Evolutionary conservation across 2,329 filamentous ascomycete species (phyloP).

Genomic region (Talaromyces sp.): DNA sequence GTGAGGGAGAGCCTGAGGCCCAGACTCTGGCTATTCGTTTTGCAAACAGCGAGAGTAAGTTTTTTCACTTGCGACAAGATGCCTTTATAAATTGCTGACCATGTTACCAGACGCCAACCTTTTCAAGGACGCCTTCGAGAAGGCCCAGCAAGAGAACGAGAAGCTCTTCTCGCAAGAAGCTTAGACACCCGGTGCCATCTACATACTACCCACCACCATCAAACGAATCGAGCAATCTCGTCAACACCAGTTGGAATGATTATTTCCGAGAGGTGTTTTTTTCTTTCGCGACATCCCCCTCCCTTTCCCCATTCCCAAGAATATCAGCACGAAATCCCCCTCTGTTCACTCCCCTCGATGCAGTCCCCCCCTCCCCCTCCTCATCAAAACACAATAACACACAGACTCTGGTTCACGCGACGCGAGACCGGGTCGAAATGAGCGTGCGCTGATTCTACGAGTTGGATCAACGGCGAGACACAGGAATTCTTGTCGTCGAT

Average conservation of each 20-base stretch:
- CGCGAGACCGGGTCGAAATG: slow-evolving; percentile 2
- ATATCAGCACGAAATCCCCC: not conserved
- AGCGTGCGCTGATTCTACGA: not conserved
- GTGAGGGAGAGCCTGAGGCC: slow-evolving; percentile 94
- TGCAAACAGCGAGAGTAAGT: slow-evolving; percentile 92
- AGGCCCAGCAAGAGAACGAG: slow-evolving; percentile 95
- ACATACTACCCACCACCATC: not conserved
- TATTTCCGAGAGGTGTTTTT: slow-evolving; percentile 1
- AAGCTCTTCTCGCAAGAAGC: slow-evolving; percentile 64
- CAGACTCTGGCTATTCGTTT: slow-evolving; percentile 96
- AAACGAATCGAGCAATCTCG: not conserved
- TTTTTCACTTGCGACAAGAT: not conserved
- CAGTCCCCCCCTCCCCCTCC: slow-evolving; percentile 1
- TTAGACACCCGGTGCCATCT: slow-evolving; percentile 16
- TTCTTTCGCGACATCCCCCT: not conserved
- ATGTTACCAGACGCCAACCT: slow-evolving; percentile 75
- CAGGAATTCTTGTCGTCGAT: slow-evolving; percentile 1
- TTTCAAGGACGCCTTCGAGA: slow-evolving; percentile 97
- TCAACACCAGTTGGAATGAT: not conserved
- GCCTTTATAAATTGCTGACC: not conserved
- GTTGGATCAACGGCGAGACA: not conserved
- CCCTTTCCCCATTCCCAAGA: not conserved
- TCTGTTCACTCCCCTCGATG: slow-evolving; percentile 3
- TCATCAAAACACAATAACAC: slow-evolving; percentile 5
- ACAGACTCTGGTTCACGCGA: slow-evolving; percentile 2